Conservation (phyloP, 2,329 filamentous ascomycete species). For the Botrytis fabae region DNA sequence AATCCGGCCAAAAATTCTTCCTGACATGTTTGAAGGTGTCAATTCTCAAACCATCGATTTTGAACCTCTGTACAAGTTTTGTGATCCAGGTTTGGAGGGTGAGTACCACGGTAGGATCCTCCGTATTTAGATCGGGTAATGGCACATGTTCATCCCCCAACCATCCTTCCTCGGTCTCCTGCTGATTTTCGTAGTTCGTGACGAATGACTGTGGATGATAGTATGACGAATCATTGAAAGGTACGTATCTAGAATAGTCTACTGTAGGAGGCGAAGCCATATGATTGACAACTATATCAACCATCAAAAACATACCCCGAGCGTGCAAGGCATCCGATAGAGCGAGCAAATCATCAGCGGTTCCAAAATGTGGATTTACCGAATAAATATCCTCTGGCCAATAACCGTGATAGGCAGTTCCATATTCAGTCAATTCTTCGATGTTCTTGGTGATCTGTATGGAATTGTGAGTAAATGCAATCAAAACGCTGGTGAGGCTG, state of each 20-base stretch:
- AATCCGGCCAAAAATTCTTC: conserved; percentile 55
- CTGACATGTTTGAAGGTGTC: conserved; percentile 50
- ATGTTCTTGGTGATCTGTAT: conserved; percentile 32
- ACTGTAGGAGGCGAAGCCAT: conserved; percentile 24
- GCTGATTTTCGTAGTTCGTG: conserved; percentile 18
- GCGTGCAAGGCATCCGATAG: conserved; percentile 57
- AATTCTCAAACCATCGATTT: conserved; percentile 49
- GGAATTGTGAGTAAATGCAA: background rate
- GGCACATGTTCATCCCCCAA: conserved; percentile 10
- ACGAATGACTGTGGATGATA: conserved; percentile 39
- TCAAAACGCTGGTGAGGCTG: too few species aligned
- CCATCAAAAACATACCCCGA: conserved; percentile 50
- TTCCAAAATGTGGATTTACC: conserved; percentile 61
- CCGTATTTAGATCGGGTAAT: conserved; percentile 20
- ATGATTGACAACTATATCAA: conserved; percentile 48
- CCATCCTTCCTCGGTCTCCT: conserved; percentile 23
- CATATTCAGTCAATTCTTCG: conserved; percentile 41
- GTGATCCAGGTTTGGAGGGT: conserved; percentile 43
- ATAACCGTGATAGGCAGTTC: conserved; percentile 47
- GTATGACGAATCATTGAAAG: conserved; percentile 40
- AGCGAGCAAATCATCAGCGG: conserved; percentile 56
- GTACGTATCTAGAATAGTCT: conserved; percentile 27
- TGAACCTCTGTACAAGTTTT: conserved; percentile 46
- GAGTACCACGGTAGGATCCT: conserved; percentile 41
- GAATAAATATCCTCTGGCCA: conserved; percentile 48